These are phyloP conservation scores for Suillus americanus DNA, from an alignment of 768 basidiomycete species.

Conservation along the genomic window DNA sequence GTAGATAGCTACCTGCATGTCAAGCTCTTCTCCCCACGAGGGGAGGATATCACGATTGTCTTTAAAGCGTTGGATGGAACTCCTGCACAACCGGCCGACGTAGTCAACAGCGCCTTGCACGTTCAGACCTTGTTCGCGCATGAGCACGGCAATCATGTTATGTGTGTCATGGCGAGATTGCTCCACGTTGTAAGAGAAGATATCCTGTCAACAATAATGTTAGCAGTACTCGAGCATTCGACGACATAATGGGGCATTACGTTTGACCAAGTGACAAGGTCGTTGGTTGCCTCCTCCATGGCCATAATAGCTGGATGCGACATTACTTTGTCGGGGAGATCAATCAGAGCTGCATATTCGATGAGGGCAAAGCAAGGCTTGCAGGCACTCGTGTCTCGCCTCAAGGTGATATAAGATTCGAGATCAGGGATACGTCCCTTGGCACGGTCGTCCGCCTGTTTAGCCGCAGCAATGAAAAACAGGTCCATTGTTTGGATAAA, in stretches of 20 bases:
- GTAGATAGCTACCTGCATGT: conserved; percentile 56
- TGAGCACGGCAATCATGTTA: conserved; percentile 73
- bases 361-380: conserved; percentile 51
- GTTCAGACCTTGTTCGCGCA: conserved; percentile 54
- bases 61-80: conserved; percentile 53
- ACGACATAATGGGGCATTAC: conserved; percentile 21
- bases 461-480: conserved; percentile 42
- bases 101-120: conserved; percentile 65
- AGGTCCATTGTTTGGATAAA: conserved; percentile 40
- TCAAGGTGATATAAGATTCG: conserved; percentile 51
- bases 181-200: conserved; percentile 76
- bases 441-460: conserved; percentile 44
- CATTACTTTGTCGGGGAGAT: conserved; percentile 54
- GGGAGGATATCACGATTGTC: conserved; percentile 49
- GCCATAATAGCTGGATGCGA: conserved; percentile 48
- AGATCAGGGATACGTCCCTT: conserved; percentile 40
- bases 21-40: conserved; percentile 62
- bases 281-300: conserved; percentile 48
- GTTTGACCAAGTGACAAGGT: conserved; percentile 52
- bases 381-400: conserved; percentile 54
- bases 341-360: conserved; percentile 53
- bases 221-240: neutral
- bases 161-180: conserved; percentile 68
- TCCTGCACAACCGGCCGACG: conserved; percentile 60
- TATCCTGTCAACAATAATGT: conserved; percentile 45